phyloP scores from a whole-genome alignment of 345 rosid species.

The Gossypium longicalyx region DNA sequence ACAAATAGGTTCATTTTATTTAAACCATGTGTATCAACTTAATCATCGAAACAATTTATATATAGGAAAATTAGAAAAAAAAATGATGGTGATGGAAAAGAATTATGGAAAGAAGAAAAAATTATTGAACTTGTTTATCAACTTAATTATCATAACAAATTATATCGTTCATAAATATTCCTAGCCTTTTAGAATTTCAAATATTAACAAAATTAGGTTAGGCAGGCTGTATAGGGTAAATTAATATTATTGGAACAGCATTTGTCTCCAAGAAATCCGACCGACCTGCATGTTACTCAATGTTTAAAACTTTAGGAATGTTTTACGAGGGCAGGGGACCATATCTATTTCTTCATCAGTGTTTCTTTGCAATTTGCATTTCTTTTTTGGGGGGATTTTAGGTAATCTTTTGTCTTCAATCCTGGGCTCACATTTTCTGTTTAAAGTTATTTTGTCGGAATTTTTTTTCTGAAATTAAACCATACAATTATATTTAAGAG shows the following conservation, averaged over 20 bases:
- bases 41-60: no score
- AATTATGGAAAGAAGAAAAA: no score
- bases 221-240: no score
- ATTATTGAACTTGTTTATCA: no score
- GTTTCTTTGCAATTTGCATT: slow-evolving; percentile 6
- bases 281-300: background rate
- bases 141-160: background rate
- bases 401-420: background rate
- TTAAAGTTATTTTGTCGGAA: no score
- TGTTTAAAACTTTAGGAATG: slow-evolving; percentile 30
- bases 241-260: slow-evolving; percentile 16
- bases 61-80: no score
- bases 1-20: no score
- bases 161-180: slow-evolving; percentile 31
- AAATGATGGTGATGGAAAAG: no score
- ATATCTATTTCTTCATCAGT: slow-evolving; percentile 24
- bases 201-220: background rate
- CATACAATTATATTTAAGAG: no score
- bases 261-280: slow-evolving; percentile 26
- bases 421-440: background rate
- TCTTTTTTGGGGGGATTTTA: background rate
- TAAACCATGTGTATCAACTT: no score
- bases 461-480: no score
- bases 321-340: slow-evolving; percentile 38
- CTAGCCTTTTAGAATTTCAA: background rate